Conservation (phyloP, 305 asterid species). For the Fraxinus xanthoxyloides region DNA sequence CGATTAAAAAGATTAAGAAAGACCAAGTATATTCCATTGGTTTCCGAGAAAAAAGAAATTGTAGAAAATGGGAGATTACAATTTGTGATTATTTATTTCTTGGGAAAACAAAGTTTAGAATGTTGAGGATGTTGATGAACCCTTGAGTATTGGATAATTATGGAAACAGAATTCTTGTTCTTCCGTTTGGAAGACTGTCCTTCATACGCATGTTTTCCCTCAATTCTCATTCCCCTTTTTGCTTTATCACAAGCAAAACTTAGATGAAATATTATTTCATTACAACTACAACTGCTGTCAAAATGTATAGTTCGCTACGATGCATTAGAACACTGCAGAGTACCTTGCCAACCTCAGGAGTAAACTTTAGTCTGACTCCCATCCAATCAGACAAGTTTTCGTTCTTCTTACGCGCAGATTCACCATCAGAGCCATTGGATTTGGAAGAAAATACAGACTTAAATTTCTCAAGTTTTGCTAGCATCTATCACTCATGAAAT, state of each 20-base stretch:
- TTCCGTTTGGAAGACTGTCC: not conserved
- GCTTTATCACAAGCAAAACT: not conserved
- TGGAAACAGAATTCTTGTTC: not conserved
- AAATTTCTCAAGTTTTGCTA: slow-evolving; percentile 75
- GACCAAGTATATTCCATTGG: not conserved
- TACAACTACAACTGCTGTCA: not conserved
- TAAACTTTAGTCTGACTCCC: slow-evolving; percentile 56
- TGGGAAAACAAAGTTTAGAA: not conserved
- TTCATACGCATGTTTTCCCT: not conserved
- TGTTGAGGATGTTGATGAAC: not conserved
- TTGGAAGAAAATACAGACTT: slow-evolving; percentile 54
- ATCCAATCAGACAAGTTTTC: slow-evolving; percentile 66
- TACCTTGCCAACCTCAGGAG: slow-evolving; percentile 79
- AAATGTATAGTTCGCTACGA: not conserved
- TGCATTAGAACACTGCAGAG: slow-evolving; percentile 2
- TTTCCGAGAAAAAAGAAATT: not conserved
- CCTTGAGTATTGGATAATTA: not conserved
- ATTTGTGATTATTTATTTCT: not conserved
- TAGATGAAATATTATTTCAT: not conserved
- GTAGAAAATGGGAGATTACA: not conserved
- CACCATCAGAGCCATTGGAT: slow-evolving; percentile 37
- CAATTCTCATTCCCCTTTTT: not conserved
- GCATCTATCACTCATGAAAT: slow-evolving; percentile 40
- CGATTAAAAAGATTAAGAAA: not conserved
- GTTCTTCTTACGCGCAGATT: slow-evolving; percentile 37